Percentiles rank a stretch among this genome's conserved stretches.
Conservation (phyloP, 2,329 filamentous ascomycete genomes). For the Xylaria multiplex region DNA sequence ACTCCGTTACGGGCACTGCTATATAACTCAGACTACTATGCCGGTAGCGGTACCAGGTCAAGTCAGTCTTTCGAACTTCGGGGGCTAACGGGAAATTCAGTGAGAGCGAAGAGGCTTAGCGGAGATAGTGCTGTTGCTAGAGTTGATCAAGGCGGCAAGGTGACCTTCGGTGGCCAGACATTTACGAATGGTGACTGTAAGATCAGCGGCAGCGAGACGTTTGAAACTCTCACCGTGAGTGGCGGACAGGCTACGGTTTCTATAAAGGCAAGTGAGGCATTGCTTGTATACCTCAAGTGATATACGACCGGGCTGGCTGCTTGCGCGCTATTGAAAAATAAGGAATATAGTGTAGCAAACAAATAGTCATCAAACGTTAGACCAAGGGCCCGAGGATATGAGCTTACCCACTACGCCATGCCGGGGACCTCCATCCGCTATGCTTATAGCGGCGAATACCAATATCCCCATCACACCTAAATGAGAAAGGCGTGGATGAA, state of each 20-base stretch:
- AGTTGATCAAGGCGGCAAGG: conserved; percentile 55
- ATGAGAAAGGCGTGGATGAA: too few relatives aligned
- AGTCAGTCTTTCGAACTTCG: conserved; percentile 55
- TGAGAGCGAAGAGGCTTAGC: conserved; percentile 58
- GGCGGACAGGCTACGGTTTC: conserved; percentile 54
- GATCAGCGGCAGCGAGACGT: conserved; percentile 53
- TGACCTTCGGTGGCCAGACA: conserved; percentile 57
- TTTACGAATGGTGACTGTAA: conserved; percentile 59
- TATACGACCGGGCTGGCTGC: background rate
- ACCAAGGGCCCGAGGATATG: too few relatives aligned
- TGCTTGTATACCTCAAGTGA: conserved; percentile 58
- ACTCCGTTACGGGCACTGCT: conserved; percentile 54
- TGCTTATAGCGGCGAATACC: too few relatives aligned
- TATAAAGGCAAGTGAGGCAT: conserved; percentile 58
- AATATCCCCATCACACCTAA: too few relatives aligned
- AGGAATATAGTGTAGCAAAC: too few relatives aligned
- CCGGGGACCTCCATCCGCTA: too few relatives aligned
- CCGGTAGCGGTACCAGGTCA: conserved; percentile 48
- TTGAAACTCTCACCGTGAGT: conserved; percentile 50
- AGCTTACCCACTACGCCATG: too few relatives aligned
- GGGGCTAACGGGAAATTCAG: conserved; percentile 51
- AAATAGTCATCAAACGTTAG: too few relatives aligned
- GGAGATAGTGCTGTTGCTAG: conserved; percentile 56
- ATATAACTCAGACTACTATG: conserved; percentile 58
- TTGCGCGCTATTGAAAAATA: too few relatives aligned